Base-by-base conservation (phyloP, 106 monocot genomes). In the Phalaenopsis equestris region DNA sequence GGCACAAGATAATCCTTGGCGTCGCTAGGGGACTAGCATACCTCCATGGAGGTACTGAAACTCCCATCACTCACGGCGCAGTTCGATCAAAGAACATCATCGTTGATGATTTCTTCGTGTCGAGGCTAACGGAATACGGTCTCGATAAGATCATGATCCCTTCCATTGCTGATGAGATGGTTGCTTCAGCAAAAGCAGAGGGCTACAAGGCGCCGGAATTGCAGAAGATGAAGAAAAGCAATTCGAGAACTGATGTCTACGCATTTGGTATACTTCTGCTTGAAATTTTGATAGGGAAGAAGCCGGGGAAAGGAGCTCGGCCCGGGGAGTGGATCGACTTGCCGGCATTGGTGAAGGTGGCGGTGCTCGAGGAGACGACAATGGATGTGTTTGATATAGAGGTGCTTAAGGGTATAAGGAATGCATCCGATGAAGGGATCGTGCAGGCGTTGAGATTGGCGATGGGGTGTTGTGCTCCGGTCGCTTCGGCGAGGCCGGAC, bases 401-500 rank as follows among this genome's bases (percentile, higher is more conserved):
- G 79, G 21, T 97, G 4, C 55, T 92, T 76, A 92, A 88, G 80
- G 92, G 94, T 17, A 75, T 94, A 11, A 73, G 93, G 45, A 93
- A 52, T 52, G 91, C 87, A 7, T 78, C 84, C 10, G 97, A 94
- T 67, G 97, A 97, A 10, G 97, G 97, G 14, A 23, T 97, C 45
- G 86, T 97, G 65, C 92, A 90, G 19, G 90, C 94, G 0, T 41
- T 97, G 84, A 97, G 89, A 79, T 81, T 94, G n/a, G 94, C 97
- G 4, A 97, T 97, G 97, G 97, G 97, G 1, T 97, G 97, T 81
- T 97, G 97, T 67, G 94, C 97, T 0, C 97, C 94, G 45, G 92
- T 92, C 77, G 84, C 90, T 0, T 55, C 90, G 17, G 92, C 90
- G 36, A 17, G 97, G 78, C 97, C 97, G n/a, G 92, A 86, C 86